Base-by-base conservation (phyloP, 2,329 filamentous ascomycete species). In the Trichoderma koningiopsis region DNA sequence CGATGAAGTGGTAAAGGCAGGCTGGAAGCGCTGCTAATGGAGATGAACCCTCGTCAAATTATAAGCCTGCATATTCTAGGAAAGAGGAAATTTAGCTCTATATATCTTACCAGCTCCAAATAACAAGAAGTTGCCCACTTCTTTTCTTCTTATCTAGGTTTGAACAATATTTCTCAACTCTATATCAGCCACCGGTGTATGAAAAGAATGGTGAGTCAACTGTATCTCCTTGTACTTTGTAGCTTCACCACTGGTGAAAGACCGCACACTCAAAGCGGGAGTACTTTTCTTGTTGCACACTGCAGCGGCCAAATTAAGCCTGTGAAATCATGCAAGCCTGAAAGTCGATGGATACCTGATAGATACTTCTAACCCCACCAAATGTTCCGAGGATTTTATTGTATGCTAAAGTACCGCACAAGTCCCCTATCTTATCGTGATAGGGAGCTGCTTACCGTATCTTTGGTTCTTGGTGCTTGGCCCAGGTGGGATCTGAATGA, bases 361-460 rank as follows among this genome's bases (percentile, higher is more conserved):
- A 4, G 37, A 37, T 58, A 66, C 62, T 27, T 66, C 3, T 16
- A 49, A 10, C 53, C 27, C 43, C 53, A 31, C 49, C 33, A 27
- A n/a, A 10, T 35, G n/a, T 7, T 8, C 13, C 35, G 22, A n/a
- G 4, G 5, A n/a, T 13, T 31, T 43, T 19, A 24, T 29, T 43
- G 63, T 66, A 58, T 4, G 40, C 1, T 1, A 31, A 58, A 40
- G 64, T 58, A 67, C 49, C 43, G 22, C 11, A 10, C 24, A 37
- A 35, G 16, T 43, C n/a, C 22, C 47, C 64, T 58, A 59, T 59
- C 64, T 67, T 67, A 67, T 67, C 64, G 40, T 33, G 64, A 59
- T 52, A 58, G 55, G 64, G 55, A 35, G 55, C 55, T 35, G 64
- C 64, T 67, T 67, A 67, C 64, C 64, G 55, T 67, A 58, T 67